Evolutionary conservation across 1,284 basidiomycete genomes (phyloP).

Genomic region (Puccinia coronata): DNA sequence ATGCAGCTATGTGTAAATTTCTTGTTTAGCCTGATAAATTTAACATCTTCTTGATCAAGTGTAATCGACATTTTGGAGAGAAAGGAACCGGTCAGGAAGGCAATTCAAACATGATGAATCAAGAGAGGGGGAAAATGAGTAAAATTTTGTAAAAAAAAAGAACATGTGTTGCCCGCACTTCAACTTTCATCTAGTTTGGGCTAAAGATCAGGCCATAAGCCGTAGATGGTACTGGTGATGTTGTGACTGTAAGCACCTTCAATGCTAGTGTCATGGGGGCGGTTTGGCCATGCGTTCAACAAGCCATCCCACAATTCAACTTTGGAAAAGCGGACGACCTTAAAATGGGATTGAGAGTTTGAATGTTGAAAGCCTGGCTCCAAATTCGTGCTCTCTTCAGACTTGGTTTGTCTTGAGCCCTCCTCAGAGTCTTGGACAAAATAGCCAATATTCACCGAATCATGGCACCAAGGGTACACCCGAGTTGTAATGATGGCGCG

Average conservation of each 20-base stretch:
- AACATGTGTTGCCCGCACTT: too few relatives aligned
- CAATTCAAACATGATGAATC: too few relatives aligned
- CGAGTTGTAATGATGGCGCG: slow-evolving; percentile 56
- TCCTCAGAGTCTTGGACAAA: slow-evolving; percentile 11
- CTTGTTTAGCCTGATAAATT: too few relatives aligned
- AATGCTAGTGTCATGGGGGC: slow-evolving; percentile 30
- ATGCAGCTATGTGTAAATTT: too few relatives aligned
- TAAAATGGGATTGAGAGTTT: background rate
- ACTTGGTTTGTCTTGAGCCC: background rate
- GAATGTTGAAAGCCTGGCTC: background rate
- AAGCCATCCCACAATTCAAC: slow-evolving; percentile 42
- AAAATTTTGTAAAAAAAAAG: too few relatives aligned
- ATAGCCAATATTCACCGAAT: slow-evolving; percentile 5
- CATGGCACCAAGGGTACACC: slow-evolving; percentile 52
- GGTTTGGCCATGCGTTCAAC: slow-evolving; percentile 38
- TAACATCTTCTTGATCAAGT: too few relatives aligned
- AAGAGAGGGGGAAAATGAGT: too few relatives aligned
- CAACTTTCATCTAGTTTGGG: too few relatives aligned
- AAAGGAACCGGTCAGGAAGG: too few relatives aligned
- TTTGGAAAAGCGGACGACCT: slow-evolving; percentile 22
- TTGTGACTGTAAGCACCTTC: slow-evolving; percentile 38
- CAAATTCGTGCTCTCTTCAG: background rate
- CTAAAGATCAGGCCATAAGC: slow-evolving; percentile 45
- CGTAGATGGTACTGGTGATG: slow-evolving; percentile 34
- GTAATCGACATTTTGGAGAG: too few relatives aligned